phyloP scores from a whole-genome alignment of 805 yeast species.

The Hanseniaspora mollemarum region DNA sequence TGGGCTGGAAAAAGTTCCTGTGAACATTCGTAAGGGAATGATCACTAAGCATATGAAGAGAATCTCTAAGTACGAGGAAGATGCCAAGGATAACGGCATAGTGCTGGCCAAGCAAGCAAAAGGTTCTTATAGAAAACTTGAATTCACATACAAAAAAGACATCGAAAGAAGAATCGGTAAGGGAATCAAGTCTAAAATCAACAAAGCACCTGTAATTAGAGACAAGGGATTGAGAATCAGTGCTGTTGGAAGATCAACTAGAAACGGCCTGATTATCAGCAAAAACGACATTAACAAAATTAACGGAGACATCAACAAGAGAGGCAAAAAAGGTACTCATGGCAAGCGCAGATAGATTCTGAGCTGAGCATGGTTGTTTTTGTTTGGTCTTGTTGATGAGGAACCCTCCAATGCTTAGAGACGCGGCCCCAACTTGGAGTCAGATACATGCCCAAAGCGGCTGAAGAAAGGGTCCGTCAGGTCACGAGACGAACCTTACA shows the following conservation, averaged over 20 bases:
- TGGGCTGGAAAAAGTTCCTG: constrained; percentile 70
- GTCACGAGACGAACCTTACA: no score
- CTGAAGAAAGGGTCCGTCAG: no score
- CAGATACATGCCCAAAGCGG: no score
- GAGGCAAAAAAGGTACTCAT: neutral
- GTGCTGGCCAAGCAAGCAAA: constrained; percentile 50
- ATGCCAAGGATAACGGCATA: constrained; percentile 84
- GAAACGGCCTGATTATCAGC: constrained; percentile 65
- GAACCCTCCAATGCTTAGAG: no score
- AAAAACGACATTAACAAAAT: constrained; percentile 51
- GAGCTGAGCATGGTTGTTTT: no score
- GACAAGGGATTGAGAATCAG: constrained; percentile 71
- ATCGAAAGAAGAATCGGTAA: constrained; percentile 35
- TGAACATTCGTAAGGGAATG: constrained; percentile 80
- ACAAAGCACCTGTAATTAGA: constrained; percentile 29
- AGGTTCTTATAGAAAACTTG: constrained; percentile 44
- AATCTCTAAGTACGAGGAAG: constrained; percentile 49
- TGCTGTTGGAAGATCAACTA: constrained; percentile 63
- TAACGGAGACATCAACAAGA: constrained; percentile 23
- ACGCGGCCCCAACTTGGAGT: no score
- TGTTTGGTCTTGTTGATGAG: no score
- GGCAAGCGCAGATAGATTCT: no score
- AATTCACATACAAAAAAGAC: constrained; percentile 34
- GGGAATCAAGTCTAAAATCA: constrained; percentile 17
- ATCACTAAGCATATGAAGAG: constrained; percentile 43